phyloP scores from a whole-genome alignment of 1,284 basidiomycete species.

The Boletus calvinii region DNA sequence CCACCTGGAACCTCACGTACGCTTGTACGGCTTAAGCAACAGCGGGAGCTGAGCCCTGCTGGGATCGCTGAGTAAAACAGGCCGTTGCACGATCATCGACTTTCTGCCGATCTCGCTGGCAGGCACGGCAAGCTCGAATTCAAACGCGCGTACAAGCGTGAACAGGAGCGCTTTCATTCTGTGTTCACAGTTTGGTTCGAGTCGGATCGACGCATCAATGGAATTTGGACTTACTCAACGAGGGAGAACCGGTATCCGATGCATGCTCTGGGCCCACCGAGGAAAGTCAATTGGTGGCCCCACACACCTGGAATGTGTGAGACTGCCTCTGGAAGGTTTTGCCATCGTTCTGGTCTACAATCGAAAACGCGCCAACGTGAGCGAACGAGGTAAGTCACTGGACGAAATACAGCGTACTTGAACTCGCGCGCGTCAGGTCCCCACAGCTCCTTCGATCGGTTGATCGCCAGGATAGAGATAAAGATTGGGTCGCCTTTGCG shows the following conservation, averaged over 20 bases:
- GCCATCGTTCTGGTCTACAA: constrained; percentile 60
- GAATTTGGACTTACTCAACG: constrained; percentile 47
- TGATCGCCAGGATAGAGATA: constrained; percentile 41
- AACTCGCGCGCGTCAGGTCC: constrained; percentile 44
- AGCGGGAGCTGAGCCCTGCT: constrained; percentile 16
- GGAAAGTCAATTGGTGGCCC: constrained; percentile 37
- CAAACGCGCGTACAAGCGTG: constrained; percentile 54
- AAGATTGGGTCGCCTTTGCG: constrained; percentile 37
- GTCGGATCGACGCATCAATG: too few relatives aligned
- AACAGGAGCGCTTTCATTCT: constrained; percentile 60
- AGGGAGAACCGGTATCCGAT: constrained; percentile 74
- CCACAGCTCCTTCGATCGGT: constrained; percentile 44
- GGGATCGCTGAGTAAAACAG: constrained; percentile 32
- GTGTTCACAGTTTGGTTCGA: background rate
- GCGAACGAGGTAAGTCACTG: background rate
- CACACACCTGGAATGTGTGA: constrained; percentile 47
- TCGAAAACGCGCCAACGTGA: background rate
- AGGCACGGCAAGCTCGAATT: constrained; percentile 52
- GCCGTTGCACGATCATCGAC: constrained; percentile 40
- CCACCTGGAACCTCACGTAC: background rate
- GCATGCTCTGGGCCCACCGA: constrained; percentile 58
- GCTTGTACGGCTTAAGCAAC: constrained; percentile 16
- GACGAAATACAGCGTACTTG: constrained; percentile 7
- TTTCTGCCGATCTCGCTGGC: constrained; percentile 40
- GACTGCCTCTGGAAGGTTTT: constrained; percentile 45